These are phyloP conservation scores for Russula earlei DNA, from an alignment of 768 basidiomycete species.

Conservation along the genomic window DNA sequence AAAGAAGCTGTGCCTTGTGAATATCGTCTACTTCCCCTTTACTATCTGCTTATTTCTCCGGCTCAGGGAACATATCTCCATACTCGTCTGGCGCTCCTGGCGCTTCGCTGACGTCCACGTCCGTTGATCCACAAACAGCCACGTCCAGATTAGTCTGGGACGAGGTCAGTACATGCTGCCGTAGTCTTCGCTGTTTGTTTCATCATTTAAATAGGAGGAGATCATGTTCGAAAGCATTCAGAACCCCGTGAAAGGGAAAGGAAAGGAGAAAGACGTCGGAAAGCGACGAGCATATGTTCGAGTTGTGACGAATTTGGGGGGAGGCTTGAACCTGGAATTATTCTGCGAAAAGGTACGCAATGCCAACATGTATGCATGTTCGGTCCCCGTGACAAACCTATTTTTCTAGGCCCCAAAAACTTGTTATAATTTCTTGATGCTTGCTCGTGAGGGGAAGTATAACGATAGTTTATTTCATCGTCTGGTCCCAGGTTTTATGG, in stretches of 20 bases:
- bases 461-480: slow-evolving; percentile 87
- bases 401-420: slow-evolving; percentile 81
- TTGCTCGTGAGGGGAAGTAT: slow-evolving; percentile 86
- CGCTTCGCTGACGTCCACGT: slow-evolving; percentile 89
- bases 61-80: slow-evolving; percentile 82
- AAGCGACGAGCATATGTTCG: slow-evolving; percentile 91
- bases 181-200: neutral
- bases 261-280: slow-evolving; percentile 88
- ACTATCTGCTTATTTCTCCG: neutral
- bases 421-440: slow-evolving; percentile 95
- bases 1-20: slow-evolving; percentile 51
- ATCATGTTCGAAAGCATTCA: slow-evolving; percentile 95
- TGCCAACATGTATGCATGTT: neutral
- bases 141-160: slow-evolving; percentile 88
- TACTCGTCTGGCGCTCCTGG: slow-evolving; percentile 86
- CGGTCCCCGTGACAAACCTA: neutral
- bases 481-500: slow-evolving; percentile 93
- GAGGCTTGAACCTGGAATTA: slow-evolving; percentile 73
- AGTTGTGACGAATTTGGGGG: slow-evolving; percentile 88
- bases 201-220: slow-evolving; percentile 55
- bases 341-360: slow-evolving; percentile 73
- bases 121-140: slow-evolving; percentile 64
- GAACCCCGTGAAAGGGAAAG: slow-evolving; percentile 70
- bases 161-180: slow-evolving; percentile 42
- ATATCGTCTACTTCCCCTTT: slow-evolving; percentile 20